A percentile compares a stretch with the other conserved stretches of the same genome.
Evolutionary conservation across 2,329 filamentous ascomycete genomes (phyloP).

Genomic region (Beauveria pseudobassiana): DNA sequence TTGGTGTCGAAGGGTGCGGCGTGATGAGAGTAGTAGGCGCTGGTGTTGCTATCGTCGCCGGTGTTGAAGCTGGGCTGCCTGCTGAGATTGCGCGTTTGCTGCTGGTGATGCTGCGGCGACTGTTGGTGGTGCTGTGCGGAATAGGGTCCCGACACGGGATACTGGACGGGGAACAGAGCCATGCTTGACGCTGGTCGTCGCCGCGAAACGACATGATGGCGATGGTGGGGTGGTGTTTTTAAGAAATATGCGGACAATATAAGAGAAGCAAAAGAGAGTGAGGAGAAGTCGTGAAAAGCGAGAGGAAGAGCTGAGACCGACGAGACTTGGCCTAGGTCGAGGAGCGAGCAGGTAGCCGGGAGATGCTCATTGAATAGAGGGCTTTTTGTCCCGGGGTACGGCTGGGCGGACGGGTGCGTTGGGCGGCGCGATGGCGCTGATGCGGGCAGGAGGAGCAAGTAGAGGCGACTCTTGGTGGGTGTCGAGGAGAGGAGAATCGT

Average conservation of each 20-base stretch:
- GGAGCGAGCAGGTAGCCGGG: not conserved
- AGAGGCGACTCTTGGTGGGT: not conserved
- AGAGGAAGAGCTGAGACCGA: not conserved
- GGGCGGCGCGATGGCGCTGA: not conserved
- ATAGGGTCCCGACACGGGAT: slow-evolving; percentile 40
- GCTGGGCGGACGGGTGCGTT: not conserved
- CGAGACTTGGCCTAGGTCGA: not conserved
- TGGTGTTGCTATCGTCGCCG: slow-evolving; percentile 53
- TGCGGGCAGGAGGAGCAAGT: not conserved
- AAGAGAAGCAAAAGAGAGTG: not conserved
- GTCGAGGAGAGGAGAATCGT: not conserved
- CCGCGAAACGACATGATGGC: slow-evolving; percentile 54
- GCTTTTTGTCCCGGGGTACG: not conserved
- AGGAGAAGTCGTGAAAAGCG: not conserved
- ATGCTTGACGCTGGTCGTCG: slow-evolving; percentile 53
- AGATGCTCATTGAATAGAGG: slow-evolving; percentile 3
- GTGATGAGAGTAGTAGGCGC: slow-evolving; percentile 40
- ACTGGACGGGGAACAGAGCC: slow-evolving; percentile 61
- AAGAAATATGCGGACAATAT: not conserved
- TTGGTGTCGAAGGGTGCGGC: slow-evolving; percentile 19
- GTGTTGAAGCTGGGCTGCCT: slow-evolving; percentile 67
- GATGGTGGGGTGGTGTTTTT: not conserved
- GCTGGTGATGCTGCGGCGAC: slow-evolving; percentile 18
- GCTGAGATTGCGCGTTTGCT: slow-evolving; percentile 28
- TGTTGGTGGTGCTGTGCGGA: slow-evolving; percentile 18